A percentile compares a stretch with the other conserved stretches of the same genome.
Evolutionary conservation across 2,329 filamentous ascomycete genomes (phyloP).

Genomic region (Phaeosphaeria sp.): DNA sequence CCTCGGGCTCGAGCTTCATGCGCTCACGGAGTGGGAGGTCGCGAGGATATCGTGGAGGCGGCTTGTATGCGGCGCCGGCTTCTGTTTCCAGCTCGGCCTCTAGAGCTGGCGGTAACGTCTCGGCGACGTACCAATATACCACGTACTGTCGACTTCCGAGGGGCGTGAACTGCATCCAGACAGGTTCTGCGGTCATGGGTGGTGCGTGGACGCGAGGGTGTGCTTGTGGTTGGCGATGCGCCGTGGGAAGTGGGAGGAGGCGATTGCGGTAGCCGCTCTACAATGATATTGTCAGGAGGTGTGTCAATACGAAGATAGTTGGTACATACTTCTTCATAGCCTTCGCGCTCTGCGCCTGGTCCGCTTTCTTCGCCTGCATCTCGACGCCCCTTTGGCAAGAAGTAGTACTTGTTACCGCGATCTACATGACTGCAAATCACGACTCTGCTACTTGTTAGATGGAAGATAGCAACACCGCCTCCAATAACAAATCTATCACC

Average conservation of each 20-base stretch:
- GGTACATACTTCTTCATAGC: slow-evolving; percentile 55
- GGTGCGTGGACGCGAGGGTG: slow-evolving; percentile 34
- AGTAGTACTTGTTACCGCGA: slow-evolving; percentile 48
- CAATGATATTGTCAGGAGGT: not conserved
- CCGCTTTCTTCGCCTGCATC: slow-evolving; percentile 56
- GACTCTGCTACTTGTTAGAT: slow-evolving; percentile 54
- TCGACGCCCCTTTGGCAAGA: slow-evolving; percentile 58
- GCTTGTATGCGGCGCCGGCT: slow-evolving; percentile 40
- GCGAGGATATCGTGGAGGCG: slow-evolving; percentile 47
- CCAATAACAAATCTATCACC: slow-evolving; percentile 39
- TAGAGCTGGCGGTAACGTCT: slow-evolving; percentile 52
- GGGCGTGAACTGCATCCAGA: slow-evolving; percentile 56
- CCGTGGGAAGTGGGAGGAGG: slow-evolving; percentile 54
- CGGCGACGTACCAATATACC: slow-evolving; percentile 57
- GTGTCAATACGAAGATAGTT: not conserved
- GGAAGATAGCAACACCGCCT: slow-evolving; percentile 59
- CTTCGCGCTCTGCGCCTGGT: slow-evolving; percentile 55
- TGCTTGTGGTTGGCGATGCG: slow-evolving; percentile 53
- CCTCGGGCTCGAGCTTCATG: slow-evolving; percentile 47
- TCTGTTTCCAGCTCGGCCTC: slow-evolving; percentile 35
- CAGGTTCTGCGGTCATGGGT: slow-evolving; percentile 50
- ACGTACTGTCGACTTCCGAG: slow-evolving; percentile 51
- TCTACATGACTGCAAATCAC: slow-evolving; percentile 57
- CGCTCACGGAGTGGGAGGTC: slow-evolving; percentile 48
- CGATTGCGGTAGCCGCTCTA: slow-evolving; percentile 58